phyloP scores from a whole-genome alignment of 2,329 filamentous ascomycete species.

The Fusarium caatingaense region DNA sequence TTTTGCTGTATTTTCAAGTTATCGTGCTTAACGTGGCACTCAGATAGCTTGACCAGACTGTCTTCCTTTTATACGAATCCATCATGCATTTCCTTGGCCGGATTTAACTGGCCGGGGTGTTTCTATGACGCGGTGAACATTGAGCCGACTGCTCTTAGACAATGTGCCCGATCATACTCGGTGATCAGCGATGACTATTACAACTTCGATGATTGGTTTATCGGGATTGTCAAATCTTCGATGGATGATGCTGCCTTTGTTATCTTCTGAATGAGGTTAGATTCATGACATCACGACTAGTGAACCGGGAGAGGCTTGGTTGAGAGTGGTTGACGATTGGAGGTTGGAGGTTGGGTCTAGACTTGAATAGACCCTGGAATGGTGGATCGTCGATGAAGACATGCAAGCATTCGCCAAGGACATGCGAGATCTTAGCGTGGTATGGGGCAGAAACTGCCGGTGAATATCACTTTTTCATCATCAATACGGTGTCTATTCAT shows the following conservation, averaged over 20 bases:
- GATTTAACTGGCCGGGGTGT: background rate
- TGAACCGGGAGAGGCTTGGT: background rate
- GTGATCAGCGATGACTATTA: slow-evolving; percentile 16
- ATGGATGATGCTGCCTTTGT: slow-evolving; percentile 26
- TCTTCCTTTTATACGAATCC: background rate
- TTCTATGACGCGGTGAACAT: slow-evolving; percentile 36
- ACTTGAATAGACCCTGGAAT: background rate
- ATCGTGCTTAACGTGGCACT: background rate
- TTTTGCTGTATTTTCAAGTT: background rate
- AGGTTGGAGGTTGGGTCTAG: background rate
- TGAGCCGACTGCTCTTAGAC: background rate
- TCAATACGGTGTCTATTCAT: too few relatives aligned
- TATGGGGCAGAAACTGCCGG: background rate
- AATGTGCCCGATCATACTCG: background rate
- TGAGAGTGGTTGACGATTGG: background rate
- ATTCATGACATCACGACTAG: slow-evolving; percentile 7
- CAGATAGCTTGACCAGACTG: background rate
- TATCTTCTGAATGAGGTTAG: background rate
- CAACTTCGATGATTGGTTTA: slow-evolving; percentile 22
- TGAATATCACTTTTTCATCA: too few relatives aligned
- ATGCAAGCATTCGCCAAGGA: background rate
- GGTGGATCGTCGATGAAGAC: background rate
- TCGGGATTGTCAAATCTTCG: background rate
- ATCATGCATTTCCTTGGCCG: background rate
- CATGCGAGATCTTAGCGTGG: background rate